A percentile compares a stretch with the other conserved stretches of the same genome.
phyloP scores from a whole-genome alignment of 2,329 filamentous ascomycete genomes.

The Penicillium sp. region DNA sequence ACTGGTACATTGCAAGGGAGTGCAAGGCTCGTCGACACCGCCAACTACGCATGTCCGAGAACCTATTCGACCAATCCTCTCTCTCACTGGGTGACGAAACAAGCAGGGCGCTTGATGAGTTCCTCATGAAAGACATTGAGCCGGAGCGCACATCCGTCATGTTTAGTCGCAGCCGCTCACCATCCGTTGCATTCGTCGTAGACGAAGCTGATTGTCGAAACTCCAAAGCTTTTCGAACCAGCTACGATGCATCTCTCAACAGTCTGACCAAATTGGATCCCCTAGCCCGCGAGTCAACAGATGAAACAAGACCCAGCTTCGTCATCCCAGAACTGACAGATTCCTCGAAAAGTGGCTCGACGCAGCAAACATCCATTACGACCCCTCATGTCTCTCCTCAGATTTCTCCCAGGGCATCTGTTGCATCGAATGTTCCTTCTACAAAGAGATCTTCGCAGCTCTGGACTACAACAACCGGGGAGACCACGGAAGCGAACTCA shows the following conservation, averaged over 20 bases:
- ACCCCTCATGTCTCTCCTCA: slow-evolving; percentile 8
- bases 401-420: slow-evolving; percentile 3
- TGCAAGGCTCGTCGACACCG: slow-evolving; percentile 21
- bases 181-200: slow-evolving; percentile 25
- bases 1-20: slow-evolving; percentile 26
- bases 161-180: slow-evolving; percentile 33
- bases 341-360: not conserved
- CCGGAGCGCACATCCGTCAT: slow-evolving; percentile 34
- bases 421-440: not conserved
- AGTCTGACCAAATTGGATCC: slow-evolving; percentile 11
- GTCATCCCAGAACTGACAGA: slow-evolving; percentile 6
- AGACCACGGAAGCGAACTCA: slow-evolving; percentile 3
- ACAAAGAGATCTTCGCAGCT: slow-evolving; percentile 17
- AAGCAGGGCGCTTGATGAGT: slow-evolving; percentile 19
- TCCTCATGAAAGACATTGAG: slow-evolving; percentile 22
- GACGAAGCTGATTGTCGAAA: slow-evolving; percentile 11
- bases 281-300: slow-evolving; percentile 9
- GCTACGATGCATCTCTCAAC: slow-evolving; percentile 4
- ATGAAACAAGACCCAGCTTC: slow-evolving; percentile 4
- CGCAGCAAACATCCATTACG: slow-evolving; percentile 3
- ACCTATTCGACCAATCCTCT: slow-evolving; percentile 23
- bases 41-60: slow-evolving; percentile 12
- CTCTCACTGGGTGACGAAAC: slow-evolving; percentile 26
- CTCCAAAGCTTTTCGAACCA: slow-evolving; percentile 5
- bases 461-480: slow-evolving; percentile 14